Base-by-base conservation (phyloP, 2,329 filamentous ascomycete genomes). In the Claviceps paspali region DNA sequence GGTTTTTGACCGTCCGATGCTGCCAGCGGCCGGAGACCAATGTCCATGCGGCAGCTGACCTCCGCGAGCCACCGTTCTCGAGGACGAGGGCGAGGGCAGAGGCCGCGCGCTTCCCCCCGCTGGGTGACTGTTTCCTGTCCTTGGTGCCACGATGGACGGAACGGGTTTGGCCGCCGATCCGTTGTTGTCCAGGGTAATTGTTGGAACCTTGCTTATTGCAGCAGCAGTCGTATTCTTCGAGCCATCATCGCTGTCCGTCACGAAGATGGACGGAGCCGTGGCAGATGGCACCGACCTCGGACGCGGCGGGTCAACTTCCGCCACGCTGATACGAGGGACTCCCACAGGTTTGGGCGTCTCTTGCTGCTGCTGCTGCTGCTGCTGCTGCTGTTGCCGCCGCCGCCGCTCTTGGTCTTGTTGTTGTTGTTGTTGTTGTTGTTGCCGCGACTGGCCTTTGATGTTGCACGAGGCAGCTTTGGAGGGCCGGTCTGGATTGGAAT, bases 1-100 rank as follows among this genome's bases (percentile, higher is more conserved):
- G 6, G 84, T 82, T 6, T 79, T 80, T 38, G 65, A 63, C 50
- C 73, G 64, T 47, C 60, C 59, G 38, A 49, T 55, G 42, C 50
- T 57, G 4, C 61, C 62, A 2, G 64, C 61, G 3, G 65, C 70
- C 1, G 70, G 70, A 2, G 71, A 75, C 73, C 73, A 77, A 46
- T 77, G 73, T n/a, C 68, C 58, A 26, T 59, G 61, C 12, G 63
- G 59, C 22, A 60, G 59, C 33, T 61, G 62, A 27, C 58, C 55
- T 29, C 55, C 53, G 26, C 55, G 56, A 30, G 56, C 43, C 12
- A 51, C 51, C 11, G 52, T 46, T 6, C 49, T 51, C 2, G 48
- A 52, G 26, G 54, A 51, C 14, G 56, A 56, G 4, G 70, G 69
- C 2, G 57, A 61, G 1, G 71, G 71, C 1, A 75, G 55, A 15